phyloP scores from a whole-genome alignment of 495 filamentous ascomycete genomes.

The Penicillium ochrochloron region DNA sequence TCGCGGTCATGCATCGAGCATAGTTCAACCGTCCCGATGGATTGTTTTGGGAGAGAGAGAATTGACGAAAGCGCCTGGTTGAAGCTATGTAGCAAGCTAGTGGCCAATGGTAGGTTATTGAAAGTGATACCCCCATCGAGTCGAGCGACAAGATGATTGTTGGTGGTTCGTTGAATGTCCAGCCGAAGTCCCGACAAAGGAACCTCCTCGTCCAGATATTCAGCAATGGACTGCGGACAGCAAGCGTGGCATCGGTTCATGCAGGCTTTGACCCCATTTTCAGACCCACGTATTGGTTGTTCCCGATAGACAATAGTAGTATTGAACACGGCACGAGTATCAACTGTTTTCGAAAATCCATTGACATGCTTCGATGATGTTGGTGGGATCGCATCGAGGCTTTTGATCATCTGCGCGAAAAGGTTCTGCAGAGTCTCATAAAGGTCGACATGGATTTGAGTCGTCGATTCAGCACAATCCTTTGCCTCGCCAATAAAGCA shows the following conservation, averaged over 20 bases:
- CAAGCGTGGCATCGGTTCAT: conserved; percentile 15
- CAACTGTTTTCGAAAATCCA: not conserved
- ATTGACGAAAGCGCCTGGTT: conserved; percentile 22
- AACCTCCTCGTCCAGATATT: not conserved
- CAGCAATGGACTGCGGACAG: conserved; percentile 1
- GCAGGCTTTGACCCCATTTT: not conserved
- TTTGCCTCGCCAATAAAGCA: conserved; percentile 20
- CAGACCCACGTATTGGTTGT: conserved; percentile 1
- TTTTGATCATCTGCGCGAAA: conserved; percentile 5
- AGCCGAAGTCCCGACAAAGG: conserved; percentile 13
- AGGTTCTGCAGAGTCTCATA: conserved; percentile 18
- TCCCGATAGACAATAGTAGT: conserved; percentile 18
- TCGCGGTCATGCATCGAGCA: conserved; percentile 18
- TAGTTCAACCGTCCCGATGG: conserved; percentile 19
- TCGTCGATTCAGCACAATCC: not conserved
- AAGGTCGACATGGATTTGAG: conserved; percentile 24
- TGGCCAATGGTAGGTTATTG: conserved; percentile 16
- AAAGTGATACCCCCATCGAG: conserved; percentile 11
- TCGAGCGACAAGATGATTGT: conserved; percentile 16
- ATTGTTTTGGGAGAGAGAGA: not conserved
- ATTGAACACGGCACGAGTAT: not conserved
- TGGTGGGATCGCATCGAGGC: not conserved
- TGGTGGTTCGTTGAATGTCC: conserved; percentile 13
- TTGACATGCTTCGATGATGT: not conserved
- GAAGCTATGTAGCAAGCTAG: conserved; percentile 28